Base-by-base conservation (phyloP, 169 alveolate species). In the Theileria luwenshuni region DNA sequence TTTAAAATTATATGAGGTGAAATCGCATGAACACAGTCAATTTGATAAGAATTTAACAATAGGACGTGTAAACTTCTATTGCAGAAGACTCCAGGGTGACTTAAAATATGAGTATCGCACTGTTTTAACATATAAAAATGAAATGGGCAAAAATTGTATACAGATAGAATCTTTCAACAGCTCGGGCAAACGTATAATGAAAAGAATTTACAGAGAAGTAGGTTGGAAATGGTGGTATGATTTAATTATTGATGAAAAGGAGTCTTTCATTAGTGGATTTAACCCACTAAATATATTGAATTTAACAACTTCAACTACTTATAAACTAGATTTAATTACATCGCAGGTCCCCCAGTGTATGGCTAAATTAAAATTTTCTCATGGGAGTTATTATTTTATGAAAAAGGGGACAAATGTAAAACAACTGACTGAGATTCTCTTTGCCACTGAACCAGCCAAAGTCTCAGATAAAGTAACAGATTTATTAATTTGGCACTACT, bases 141-240 rank as follows among this genome's bases (percentile, higher is more conserved):
- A 62, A 17, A 19, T 32, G 17, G 25, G 64, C n/a, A 58, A 76
- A 19, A 41, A 21, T 17, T 79, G 86, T 63, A 75, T 71, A 3
- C 30, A 30, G 56, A 79, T 79, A 33, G 83, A 79, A 58, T 71
- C 83, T n/a, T 79, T 63, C 23, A 77, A 72, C 58, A 19, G 3
- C 23, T 2, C 30, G 7, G 83, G 83, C 1, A 30, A 27, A 2
- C 75, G 81, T 41, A 56, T 33, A 3, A 58, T 69, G 28, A 79
- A 49, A 65, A 54, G 83, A 27, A 8, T 79, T 25, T 79, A 30
- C 76, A 74, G 86, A 30, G 77, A 15, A 10, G 61, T 49, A 54
- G 23, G 68, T 19, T 56, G n/a, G 62, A 45, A 23, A 12, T 79
- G 86, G 86, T 79, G 86, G 86, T 65, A 68, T 27, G 73, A 79